Base-by-base conservation (phyloP, 305 asterid genomes). In the Lippia alba region DNA sequence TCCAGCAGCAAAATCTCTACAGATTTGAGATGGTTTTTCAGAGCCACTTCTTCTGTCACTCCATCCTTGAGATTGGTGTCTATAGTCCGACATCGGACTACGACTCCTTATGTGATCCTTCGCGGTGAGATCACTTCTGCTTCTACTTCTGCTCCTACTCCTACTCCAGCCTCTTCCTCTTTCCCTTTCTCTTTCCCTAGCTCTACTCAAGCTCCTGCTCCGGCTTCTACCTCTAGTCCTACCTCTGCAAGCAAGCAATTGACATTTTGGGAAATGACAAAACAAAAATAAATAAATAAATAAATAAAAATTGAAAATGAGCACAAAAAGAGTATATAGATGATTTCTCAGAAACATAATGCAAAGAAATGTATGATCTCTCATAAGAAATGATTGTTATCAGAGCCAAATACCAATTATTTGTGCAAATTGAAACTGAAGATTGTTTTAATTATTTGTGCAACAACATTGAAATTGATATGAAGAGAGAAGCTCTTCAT, bases 1-100 rank as follows among this genome's bases (percentile, higher is more conserved):
- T 62, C 96, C 95, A 6, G 68, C 53, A 55, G 87, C 75, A 84
- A 86, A 85, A 64, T 89, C 88, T 76, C 85, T 82, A 79, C 96
- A 87, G 33, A 70, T 72, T 76, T 59, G 81, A 78, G 72, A 76
- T 70, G 82, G 67, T 60, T 79, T 83, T 56, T 85, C 92, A 53
- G 81, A 80, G 33, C 70, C 81, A 59, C 82, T 74, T 78, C 79
- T 81, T 76, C 78, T 83, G 59, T 88, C 96, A 77, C 80, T 84
- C 90, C 86, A 78, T 78, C 80, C 83, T 78, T 80, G 61, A 48
- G 95, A 73, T 70, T 88, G 89, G 55, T 77, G 84, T 66, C 79
- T 80, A 59, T 81, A 74, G 77, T 85, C 93, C 69, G 75, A 74
- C 17, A 73, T 49, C 6, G 86, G 86, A 40, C 84, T 76, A 51